Evolutionary conservation across 441 rosid species (phyloP), one percentile per base, ranked within the genome.

Genomic region (Pelargonium citronellum): DNA sequence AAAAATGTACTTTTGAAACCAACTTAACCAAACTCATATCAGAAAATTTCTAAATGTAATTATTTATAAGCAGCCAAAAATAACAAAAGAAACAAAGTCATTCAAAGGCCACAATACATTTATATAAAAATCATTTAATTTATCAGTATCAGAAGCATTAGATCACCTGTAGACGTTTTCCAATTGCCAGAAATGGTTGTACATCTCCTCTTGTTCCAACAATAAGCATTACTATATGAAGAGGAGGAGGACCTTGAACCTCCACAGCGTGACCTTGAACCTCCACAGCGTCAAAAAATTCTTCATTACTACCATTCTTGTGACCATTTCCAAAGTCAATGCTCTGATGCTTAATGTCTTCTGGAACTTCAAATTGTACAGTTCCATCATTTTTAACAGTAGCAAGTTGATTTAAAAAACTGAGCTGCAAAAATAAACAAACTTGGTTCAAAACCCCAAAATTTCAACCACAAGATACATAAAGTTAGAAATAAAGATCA

Each of bases 131-230:
- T 7, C 4, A 22, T 19, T 55, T 55, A 6, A 1, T 55, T 16
- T 17, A 17, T 55, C 24, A 55, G 62, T 16, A 55, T 55, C 62
- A 58, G 13, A 20, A 58, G 11, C 64, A 24, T 20, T 19, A 58
- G 19, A 19, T 58, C 20, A 95, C 99, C 99, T 90, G 99, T 67
- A 95, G 84, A 30, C 91, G 87, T 84, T 90, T 95, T 13, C 93
- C 99, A 64, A 92, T 95, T 0, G 98, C 99, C 81, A 88, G 73
- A 84, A 95, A 95, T 67, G 99, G 98, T 73, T 95, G 98, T 81
- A 95, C 98, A 85, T 95, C 99, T 47, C 99, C 98, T 16, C 99
- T 96, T 1, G 99, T 95, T 20, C 99, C 99, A 69, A 90, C 99
- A 75, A 95, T 95, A 3, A 95, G 90, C 82, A 95, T 88, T 39